Evolutionary conservation across 345 rosid species (phyloP), one percentile per base, ranked within the genome.

Genomic region (Eucalyptus viminalis): DNA sequence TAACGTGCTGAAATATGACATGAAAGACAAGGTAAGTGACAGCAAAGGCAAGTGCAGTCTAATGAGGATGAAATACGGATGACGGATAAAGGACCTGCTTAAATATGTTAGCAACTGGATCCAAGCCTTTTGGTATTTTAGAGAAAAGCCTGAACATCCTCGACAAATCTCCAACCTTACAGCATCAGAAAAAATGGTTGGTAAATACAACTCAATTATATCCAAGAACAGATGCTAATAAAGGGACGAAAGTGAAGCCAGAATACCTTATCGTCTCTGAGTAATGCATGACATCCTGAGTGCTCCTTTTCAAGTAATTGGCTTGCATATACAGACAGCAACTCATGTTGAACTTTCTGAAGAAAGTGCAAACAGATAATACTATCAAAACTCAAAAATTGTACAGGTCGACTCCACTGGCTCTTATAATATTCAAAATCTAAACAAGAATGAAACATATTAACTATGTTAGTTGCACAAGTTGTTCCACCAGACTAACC

Each of bases 61-160:
- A 87, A 62, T 85, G 67, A 25, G 80, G 6, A 76, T 51, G 87
- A 87, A 58, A 21, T 86, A 37, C 5, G 80, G 53, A 16, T 25
- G 49, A 21, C 12, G 11, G 80, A 44, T 29, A 69, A 80, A 91
- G 40, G 87, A 98, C 99, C 99, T 96, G 97, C 93, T 98, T 98
- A 91, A 98, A 97, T 87, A 95, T 92, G 90, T 91, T 90, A 88
- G 99, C 97, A 69, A 97, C 95, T 19, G 97, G 99, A 67, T 96
- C 99, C 94, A 98, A 91, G 89, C 99, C 99, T 87, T 89, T 89
- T 6, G 93, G 91, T 89, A 96, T 95, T 90, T 96, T 95, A 87
- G 93, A 94, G 89, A 94, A 98, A 80, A 97, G 99, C 93, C 97
- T 95, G 92, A 95, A 96, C 97, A 97, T 98, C 94, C 99, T 94